Base-by-base conservation (phyloP, 1,284 basidiomycete genomes). In the Neonothopanus nambi region DNA sequence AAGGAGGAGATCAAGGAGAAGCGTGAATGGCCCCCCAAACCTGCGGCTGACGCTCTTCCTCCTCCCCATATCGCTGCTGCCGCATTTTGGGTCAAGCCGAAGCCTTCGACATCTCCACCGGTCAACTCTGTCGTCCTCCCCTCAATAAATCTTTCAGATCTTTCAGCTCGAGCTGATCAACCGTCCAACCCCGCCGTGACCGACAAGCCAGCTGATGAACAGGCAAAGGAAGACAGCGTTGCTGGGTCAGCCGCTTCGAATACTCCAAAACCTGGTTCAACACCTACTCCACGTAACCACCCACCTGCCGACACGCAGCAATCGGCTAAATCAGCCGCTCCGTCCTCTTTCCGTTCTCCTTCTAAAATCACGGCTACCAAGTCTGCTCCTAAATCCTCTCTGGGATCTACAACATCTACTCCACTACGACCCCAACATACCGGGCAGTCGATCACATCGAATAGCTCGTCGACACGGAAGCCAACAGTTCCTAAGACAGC, bases 11-110 rank as follows among this genome's bases (percentile, higher is more conserved):
- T 70, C 28, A 87, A 80, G 69, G 85, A 86, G 66, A 82, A 79
- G 63, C 78, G 80, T 44, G 89, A 90, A 75, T 90, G 86, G 87
- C 87, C 87, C n/a, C 87, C 87, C 39, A 79, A 72, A 63, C 62
- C 70, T 33, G 48, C 65, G 36, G 41, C 62, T 30, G 45, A 12
- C 8, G 65, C 61, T 51, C 68, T 74, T 55, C 73, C 69, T 57
- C 63, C 67, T 45, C 59, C 55, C 37, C 53, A 64, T 48, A 61
- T 65, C 58, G 57, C 67, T 57, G 57, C 65, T 43, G 64, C 64
- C 39, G 73, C 59, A 24, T 64, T 65, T 50, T 68, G 62, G 60
- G 63, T 65, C 17, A 57, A 60, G 17, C 87, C 87, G 43, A 80
- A 73, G 63, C 61, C 71, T 26, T 47, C 64, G 37, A 41, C 63